Conservation (phyloP, 352 stramenopile species). For the Peronospora tabacina region DNA sequence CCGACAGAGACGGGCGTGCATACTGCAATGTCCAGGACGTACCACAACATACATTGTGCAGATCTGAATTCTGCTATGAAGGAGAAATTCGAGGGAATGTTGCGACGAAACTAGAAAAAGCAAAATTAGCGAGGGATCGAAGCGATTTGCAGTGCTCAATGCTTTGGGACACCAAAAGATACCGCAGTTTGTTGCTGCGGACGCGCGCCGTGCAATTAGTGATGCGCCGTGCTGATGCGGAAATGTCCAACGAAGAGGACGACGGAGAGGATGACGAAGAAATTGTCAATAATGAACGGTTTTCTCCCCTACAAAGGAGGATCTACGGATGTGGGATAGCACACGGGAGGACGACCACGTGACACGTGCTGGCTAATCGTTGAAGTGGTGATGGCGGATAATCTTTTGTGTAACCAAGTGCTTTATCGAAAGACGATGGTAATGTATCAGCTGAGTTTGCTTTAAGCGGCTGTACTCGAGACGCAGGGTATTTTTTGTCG, state of each 20-base stretch:
- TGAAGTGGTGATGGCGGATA: slow-evolving; percentile 23
- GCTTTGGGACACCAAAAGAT: slow-evolving; percentile 44
- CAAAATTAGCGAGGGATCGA: slow-evolving; percentile 18
- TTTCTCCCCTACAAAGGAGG: slow-evolving; percentile 22
- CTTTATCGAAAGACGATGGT: slow-evolving; percentile 37
- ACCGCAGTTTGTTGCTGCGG: slow-evolving; percentile 37
- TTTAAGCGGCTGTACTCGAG: slow-evolving; percentile 6
- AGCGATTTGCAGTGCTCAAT: slow-evolving; percentile 30
- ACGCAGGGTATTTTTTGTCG: neutral
- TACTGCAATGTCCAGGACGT: slow-evolving; percentile 28
- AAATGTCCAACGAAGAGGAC: neutral
- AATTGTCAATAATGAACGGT: neutral
- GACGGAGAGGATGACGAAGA: neutral
- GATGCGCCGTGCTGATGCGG: no score
- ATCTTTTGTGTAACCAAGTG: slow-evolving; percentile 24
- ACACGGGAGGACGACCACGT: slow-evolving; percentile 37
- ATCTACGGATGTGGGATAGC: slow-evolving; percentile 42
- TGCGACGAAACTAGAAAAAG: slow-evolving; percentile 23
- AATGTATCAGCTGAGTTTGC: slow-evolving; percentile 20
- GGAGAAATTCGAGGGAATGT: slow-evolving; percentile 5
- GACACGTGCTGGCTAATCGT: slow-evolving; percentile 56
- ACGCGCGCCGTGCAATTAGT: slow-evolving; percentile 16
- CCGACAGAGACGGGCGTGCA: slow-evolving; percentile 26
- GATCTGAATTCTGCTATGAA: slow-evolving; percentile 15
- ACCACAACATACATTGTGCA: slow-evolving; percentile 27